These are phyloP conservation scores for Lecanicillium sp. DNA, from an alignment of 2,329 filamentous ascomycete genomes.

Conservation along the genomic window DNA sequence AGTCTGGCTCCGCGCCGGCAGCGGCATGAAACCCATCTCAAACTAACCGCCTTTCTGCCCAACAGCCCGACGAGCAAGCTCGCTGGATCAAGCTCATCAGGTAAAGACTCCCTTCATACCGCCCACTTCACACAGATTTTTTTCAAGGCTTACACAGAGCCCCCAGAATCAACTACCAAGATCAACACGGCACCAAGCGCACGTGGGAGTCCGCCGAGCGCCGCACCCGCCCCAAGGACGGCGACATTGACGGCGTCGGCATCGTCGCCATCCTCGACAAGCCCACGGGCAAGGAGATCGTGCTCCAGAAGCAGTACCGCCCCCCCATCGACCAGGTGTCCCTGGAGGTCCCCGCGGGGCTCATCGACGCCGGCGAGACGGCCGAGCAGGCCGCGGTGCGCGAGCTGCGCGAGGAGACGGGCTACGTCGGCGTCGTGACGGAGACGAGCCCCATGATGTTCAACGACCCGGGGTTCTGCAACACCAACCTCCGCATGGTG, in stretches of 20 bases:
- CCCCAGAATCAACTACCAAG: constrained; percentile 55
- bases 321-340: constrained; percentile 53
- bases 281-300: constrained; percentile 43
- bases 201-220: constrained; percentile 70
- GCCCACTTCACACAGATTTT: not conserved
- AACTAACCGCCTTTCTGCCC: not conserved
- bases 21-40: not conserved
- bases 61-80: constrained; percentile 45
- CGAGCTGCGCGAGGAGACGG: constrained; percentile 62
- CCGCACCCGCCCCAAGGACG: constrained; percentile 55
- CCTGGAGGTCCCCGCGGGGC: constrained; percentile 60
- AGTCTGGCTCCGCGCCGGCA: not conserved
- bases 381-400: constrained; percentile 56
- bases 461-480: constrained; percentile 61
- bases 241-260: constrained; percentile 65
- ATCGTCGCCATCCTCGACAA: constrained; percentile 63
- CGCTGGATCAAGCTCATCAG: constrained; percentile 55
- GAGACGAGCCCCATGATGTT: constrained; percentile 62
- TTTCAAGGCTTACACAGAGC: not conserved
- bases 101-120: constrained; percentile 28
- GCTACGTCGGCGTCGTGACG: constrained; percentile 50
- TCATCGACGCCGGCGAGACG: constrained; percentile 57
- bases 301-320: constrained; percentile 63
- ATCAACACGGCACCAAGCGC: constrained; percentile 51
- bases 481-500: constrained; percentile 62